Evolutionary conservation across 495 filamentous ascomycete genomes (phyloP).

Genomic region (Bacidia gigantensis): DNA sequence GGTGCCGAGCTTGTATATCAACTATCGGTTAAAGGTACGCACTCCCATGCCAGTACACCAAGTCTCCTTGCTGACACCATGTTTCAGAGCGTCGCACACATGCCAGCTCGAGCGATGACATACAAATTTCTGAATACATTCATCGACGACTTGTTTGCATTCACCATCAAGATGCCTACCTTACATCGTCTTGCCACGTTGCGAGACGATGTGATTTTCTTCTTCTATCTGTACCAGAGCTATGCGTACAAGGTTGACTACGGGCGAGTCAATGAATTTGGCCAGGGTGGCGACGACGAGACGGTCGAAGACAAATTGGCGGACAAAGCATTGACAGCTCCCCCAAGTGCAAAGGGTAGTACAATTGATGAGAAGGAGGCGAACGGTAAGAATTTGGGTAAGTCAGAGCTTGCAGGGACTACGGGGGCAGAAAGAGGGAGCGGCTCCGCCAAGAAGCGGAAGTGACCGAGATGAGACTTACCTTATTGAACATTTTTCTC

Average conservation of each 20-base stretch:
- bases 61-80: neutral
- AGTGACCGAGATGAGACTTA: slow-evolving; percentile 7
- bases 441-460: slow-evolving; percentile 19
- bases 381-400: no score
- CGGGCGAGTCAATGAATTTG: slow-evolving; percentile 90
- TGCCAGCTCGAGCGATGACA: slow-evolving; percentile 90
- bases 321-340: slow-evolving; percentile 24
- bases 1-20: slow-evolving; percentile 95
- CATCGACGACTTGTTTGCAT: slow-evolving; percentile 84
- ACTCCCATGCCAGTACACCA: neutral
- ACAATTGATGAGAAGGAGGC: slow-evolving; percentile 21
- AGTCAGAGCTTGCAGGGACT: neutral
- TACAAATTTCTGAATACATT: slow-evolving; percentile 88
- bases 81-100: slow-evolving; percentile 72
- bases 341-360: slow-evolving; percentile 19
- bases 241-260: slow-evolving; percentile 90
- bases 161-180: slow-evolving; percentile 97
- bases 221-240: slow-evolving; percentile 92
- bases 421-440: slow-evolving; percentile 18
- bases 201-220: slow-evolving; percentile 94
- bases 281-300: slow-evolving; percentile 84
- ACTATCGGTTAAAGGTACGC: slow-evolving; percentile 75
- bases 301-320: slow-evolving; percentile 45
- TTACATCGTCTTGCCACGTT: slow-evolving; percentile 90
- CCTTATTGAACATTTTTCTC: neutral